Evolutionary conservation across 2,329 filamentous ascomycete genomes (phyloP).

Genomic region (Pseudodiploospora longispora): DNA sequence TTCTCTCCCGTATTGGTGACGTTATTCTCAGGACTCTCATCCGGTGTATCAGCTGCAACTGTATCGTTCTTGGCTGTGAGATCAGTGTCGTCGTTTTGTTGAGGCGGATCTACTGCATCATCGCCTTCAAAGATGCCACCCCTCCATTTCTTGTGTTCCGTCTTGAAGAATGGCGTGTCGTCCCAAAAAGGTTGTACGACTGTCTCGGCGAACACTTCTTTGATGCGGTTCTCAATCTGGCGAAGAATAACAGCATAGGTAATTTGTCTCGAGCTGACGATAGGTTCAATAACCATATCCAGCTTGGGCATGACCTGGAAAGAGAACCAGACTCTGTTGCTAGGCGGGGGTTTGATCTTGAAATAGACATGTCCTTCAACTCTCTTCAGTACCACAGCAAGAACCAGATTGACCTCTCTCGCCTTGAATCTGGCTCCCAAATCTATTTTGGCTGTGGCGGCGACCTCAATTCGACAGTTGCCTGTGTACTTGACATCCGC

Average conservation of each 20-base stretch:
- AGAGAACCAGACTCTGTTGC: constrained; percentile 91
- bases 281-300: constrained; percentile 88
- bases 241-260: constrained; percentile 88
- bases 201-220: constrained; percentile 88
- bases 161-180: constrained; percentile 84
- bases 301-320: constrained; percentile 93
- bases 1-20: too few relatives aligned
- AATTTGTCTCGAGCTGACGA: constrained; percentile 91
- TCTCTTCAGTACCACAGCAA: constrained; percentile 77
- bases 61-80: too few relatives aligned
- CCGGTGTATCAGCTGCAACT: too few relatives aligned
- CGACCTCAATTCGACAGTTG: constrained; percentile 81
- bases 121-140: constrained; percentile 72
- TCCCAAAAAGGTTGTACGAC: constrained; percentile 94
- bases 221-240: constrained; percentile 90
- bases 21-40: too few relatives aligned
- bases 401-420: constrained; percentile 78
- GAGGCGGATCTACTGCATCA: constrained; percentile 29
- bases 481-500: constrained; percentile 84
- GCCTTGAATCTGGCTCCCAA: constrained; percentile 82
- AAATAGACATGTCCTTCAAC: constrained; percentile 79
- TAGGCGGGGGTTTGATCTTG: constrained; percentile 88
- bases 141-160: constrained; percentile 66
- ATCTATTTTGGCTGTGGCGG: constrained; percentile 87
- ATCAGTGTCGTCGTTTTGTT: too few relatives aligned